Evolutionary conservation across 345 rosid genomes (phyloP), one percentile per base, ranked within the genome.

Genomic region (Syzygium grande): DNA sequence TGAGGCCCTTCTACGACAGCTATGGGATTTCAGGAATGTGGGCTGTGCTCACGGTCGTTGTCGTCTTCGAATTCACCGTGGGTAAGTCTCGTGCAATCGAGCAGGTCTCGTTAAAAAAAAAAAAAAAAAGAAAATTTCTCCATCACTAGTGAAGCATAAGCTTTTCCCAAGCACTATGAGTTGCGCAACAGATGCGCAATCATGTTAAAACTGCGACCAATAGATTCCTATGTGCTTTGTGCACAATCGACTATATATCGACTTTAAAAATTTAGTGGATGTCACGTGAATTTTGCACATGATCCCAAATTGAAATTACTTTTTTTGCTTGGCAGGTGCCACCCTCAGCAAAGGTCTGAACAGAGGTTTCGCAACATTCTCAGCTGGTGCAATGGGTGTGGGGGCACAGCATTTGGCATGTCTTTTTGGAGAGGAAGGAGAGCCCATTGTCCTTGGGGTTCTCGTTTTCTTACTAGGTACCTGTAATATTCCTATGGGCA

Each of bases 1-100:
- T 87, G 19, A 88, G 94, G 68, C 98, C 98, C 52, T 94, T 96
- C 34, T 97, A 93, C 87, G 90, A 91, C 52, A 90, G 94, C 73
- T 94, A 95, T 52, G 99, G 96, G 14, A 92, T 92, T 77, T 90
- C 96, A 38, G 97, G 97, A 87, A 93, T 96, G 90, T 97, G 99
- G 99, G 99, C 99, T 22, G 93, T 97, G 56, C 89, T 97, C 51
- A 97, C 99, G 11, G 99, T 95, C 5, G 96, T 94, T 0, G 97
- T 97, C 51, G 93, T 95, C 80, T 94, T 92, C 85, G 99, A 97
- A 85, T 96, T 94, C 86, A 94, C 95, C 25, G 98, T 95, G 5
- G 98, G 99, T 95, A 91, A 90, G 94, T 88, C 19, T 84, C 52
- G n/a, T 78, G 43, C 43, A 12, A 21, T 73, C 4, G 17, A 34